Base-by-base conservation (phyloP, 2,329 filamentous ascomycete species). In the Aspergillus niger region DNA sequence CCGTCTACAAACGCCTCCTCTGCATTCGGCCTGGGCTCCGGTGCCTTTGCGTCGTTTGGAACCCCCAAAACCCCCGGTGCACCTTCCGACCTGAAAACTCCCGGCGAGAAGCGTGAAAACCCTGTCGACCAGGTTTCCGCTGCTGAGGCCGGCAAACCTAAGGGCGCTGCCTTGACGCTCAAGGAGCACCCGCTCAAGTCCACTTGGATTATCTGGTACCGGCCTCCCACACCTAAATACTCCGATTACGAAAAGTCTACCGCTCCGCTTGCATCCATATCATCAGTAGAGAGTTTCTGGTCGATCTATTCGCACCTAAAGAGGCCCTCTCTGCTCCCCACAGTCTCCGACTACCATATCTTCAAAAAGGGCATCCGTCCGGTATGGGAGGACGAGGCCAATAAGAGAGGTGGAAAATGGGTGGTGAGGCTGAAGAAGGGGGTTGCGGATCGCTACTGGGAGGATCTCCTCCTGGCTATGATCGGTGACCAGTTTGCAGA, bases 231-330 rank as follows among this genome's bases (percentile, higher is more conserved):
- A 70, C 93, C 92, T 67, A 99, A 99, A 81, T 95, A 94, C 66
- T 94, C 95, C 72, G 94, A 98, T 77, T 99, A 99, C 77, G 95
- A 99, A 77, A 97, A 98, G 79, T 98, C 94, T 6, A 88, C 96
- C 63, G 90, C 95, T 70, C 87, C 92, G 41, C 87, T 98, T 72
- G 94, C 91, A 69, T 85, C 86, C 58, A 91, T 96, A 72, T 85
- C 85, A 62, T 92, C 91, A 5, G 92, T 86, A 53, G 92, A 98
- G 78, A 91, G 95, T 61, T 98, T 99, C 75, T 97, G 92, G 87
- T 84, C 86, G 51, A 88, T 97, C 39, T 98, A 97, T 74, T 83
- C 86, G 57, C 92, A 98, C 76, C 84, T 99, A 51, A 96, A 96
- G 80, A 87, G 91, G 28, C 95, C 96, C 2, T 98, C 93, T 38